These are phyloP conservation scores for Barnettozyma sucrosica DNA, from an alignment of 805 yeast species.

Conservation along the genomic window DNA sequence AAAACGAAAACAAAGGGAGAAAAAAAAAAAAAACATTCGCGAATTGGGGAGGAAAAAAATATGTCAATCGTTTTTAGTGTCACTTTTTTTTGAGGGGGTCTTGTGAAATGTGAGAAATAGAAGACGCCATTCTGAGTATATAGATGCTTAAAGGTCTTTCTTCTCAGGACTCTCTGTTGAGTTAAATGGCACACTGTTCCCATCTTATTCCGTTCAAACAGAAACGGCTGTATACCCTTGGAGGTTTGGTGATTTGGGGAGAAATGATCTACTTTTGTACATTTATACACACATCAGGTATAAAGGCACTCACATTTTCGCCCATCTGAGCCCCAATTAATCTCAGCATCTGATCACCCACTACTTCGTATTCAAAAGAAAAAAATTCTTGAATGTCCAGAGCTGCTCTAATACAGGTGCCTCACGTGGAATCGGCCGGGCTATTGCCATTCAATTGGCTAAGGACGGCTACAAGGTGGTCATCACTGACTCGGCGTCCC, in stretches of 20 bases:
- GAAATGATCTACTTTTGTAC: not conserved
- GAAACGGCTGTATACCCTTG: not conserved
- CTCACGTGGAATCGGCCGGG: constrained; percentile 86
- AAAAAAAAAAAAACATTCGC: no score
- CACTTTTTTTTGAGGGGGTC: no score
- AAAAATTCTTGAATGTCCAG: constrained; percentile 6
- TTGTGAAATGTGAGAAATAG: no score
- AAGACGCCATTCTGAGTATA: no score
- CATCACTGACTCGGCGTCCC: constrained; percentile 24
- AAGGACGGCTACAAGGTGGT: constrained; percentile 50
- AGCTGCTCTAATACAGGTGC: constrained; percentile 78
- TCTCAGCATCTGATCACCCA: no score
- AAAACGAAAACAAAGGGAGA: no score
- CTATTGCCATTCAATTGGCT: constrained; percentile 75
- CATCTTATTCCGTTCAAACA: not conserved
- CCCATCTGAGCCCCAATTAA: not conserved
- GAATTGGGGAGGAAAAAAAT: no score
- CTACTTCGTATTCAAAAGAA: not conserved
- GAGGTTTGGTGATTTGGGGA: no score
- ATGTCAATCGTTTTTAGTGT: no score
- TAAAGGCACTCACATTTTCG: not conserved
- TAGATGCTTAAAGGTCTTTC: no score
- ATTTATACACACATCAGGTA: not conserved
- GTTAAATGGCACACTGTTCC: not conserved
- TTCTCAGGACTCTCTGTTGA: not conserved